A percentile compares a stretch with the other conserved stretches of the same genome.
phyloP scores from a whole-genome alignment of 345 rosid genomes.

The Laguncularia racemosa region DNA sequence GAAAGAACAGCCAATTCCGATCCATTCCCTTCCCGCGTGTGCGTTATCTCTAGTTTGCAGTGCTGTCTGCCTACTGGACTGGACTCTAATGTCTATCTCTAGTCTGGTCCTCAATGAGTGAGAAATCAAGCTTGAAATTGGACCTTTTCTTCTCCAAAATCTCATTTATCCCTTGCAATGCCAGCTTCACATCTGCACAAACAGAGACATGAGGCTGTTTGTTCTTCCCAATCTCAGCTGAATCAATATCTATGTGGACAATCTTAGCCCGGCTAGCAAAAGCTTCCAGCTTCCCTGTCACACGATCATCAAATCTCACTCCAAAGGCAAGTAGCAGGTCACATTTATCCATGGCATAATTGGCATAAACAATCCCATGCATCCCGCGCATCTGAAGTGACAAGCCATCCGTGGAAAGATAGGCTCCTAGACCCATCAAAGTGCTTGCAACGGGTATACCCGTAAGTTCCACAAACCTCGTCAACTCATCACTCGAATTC shows the following conservation, averaged over 20 bases:
- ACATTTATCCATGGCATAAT: constrained; percentile 80
- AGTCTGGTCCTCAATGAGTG: no score
- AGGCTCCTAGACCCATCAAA: constrained; percentile 94
- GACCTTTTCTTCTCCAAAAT: no score
- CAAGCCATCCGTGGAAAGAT: constrained; percentile 48
- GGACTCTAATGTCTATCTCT: no score
- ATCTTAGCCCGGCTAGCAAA: constrained; percentile 93
- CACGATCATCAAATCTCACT: constrained; percentile 95
- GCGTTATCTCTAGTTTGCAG: no score
- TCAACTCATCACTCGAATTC: constrained; percentile 81
- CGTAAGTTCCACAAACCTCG: constrained; percentile 71
- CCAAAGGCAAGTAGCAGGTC: constrained; percentile 92
- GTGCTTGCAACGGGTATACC: constrained; percentile 96
- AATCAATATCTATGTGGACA: constrained; percentile 88
- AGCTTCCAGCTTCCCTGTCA: constrained; percentile 91
- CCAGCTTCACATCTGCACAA: constrained; percentile 78
- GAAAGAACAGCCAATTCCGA: no score
- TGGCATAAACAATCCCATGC: constrained; percentile 94
- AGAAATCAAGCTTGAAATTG: no score
- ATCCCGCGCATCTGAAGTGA: constrained; percentile 93
- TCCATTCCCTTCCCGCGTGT: no score
- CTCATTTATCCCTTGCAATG: constrained; percentile 62
- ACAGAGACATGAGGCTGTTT: constrained; percentile 92
- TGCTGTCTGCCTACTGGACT: no score
- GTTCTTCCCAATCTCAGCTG: constrained; percentile 97